phyloP scores from a whole-genome alignment of 2,329 filamentous ascomycete species.

The Neospermospora avenae region DNA sequence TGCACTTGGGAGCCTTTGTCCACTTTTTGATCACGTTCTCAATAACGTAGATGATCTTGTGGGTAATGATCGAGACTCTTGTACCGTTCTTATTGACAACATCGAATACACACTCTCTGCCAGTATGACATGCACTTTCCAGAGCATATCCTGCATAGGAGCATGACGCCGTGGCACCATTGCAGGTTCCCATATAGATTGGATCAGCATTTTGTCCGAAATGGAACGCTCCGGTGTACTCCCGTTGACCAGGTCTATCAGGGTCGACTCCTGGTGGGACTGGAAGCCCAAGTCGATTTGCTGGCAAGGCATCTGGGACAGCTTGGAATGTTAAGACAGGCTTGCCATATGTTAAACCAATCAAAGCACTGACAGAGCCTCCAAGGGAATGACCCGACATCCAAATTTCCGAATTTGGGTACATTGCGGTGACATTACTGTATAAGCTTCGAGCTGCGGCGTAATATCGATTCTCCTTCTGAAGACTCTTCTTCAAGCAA shows the following conservation, averaged over 20 bases:
- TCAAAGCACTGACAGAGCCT: slow-evolving; percentile 80
- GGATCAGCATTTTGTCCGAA: slow-evolving; percentile 96
- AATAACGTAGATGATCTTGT: slow-evolving; percentile 87
- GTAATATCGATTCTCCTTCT: slow-evolving; percentile 87
- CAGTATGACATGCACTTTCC: slow-evolving; percentile 89
- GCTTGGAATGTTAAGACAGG: slow-evolving; percentile 93
- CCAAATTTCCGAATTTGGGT: slow-evolving; percentile 84
- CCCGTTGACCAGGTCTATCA: slow-evolving; percentile 64
- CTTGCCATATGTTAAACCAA: slow-evolving; percentile 86
- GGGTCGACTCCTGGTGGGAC: slow-evolving; percentile 76
- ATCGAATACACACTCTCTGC: slow-evolving; percentile 85
- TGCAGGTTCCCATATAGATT: slow-evolving; percentile 90
- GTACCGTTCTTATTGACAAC: slow-evolving; percentile 89
- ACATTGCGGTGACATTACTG: slow-evolving; percentile 85
- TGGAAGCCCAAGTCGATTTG: slow-evolving; percentile 79
- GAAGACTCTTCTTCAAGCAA: slow-evolving; percentile 73
- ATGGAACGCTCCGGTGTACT: slow-evolving; percentile 77
- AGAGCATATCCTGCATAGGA: slow-evolving; percentile 91
- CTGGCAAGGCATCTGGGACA: slow-evolving; percentile 85
- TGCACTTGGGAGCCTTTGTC: slow-evolving; percentile 74
- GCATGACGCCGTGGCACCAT: slow-evolving; percentile 83
- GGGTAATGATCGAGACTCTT: slow-evolving; percentile 85
- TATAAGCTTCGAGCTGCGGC: slow-evolving; percentile 85
- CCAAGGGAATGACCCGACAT: slow-evolving; percentile 89
- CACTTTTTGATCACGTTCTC: slow-evolving; percentile 83